Percentiles rank a stretch among this genome's conserved stretches.
Conservation (phyloP, 768 basidiomycete species). For the Mycena indigotica region DNA sequence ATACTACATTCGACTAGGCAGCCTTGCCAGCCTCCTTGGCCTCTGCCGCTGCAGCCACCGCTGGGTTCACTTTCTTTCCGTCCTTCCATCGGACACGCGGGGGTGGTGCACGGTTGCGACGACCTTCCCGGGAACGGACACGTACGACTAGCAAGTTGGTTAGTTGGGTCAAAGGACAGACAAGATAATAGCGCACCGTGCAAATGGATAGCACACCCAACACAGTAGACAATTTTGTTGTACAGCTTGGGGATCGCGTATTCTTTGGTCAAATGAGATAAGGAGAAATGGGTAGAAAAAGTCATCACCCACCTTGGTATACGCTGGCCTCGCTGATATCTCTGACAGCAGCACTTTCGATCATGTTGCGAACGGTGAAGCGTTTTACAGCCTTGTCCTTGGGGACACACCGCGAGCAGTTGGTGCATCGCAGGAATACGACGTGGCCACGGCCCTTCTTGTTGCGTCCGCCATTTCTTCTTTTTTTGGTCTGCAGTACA, state of each 20-base stretch:
- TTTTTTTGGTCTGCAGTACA: conserved; percentile 85
- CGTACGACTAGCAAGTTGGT: conserved; percentile 83
- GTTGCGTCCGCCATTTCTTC: conserved; percentile 99
- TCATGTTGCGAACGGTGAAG: conserved; percentile 99
- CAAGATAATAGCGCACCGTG: conserved; percentile 64
- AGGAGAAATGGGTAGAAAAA: too few relatives aligned
- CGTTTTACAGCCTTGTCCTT: conserved; percentile 99
- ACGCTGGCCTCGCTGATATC: conserved; percentile 97
- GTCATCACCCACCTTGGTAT: conserved; percentile 69
- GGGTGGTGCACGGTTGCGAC: conserved; percentile 97
- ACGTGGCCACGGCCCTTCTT: conserved; percentile 99
- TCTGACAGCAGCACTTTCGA: conserved; percentile 96
- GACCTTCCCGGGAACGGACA: conserved; percentile 93
- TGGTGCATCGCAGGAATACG: conserved; percentile 93
- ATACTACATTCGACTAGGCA: conserved; percentile 33
- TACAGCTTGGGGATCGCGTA: conserved; percentile 97
- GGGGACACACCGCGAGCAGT: conserved; percentile 96
- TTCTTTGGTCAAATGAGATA: conserved; percentile 66
- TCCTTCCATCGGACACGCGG: conserved; percentile 95
- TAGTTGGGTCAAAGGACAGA: conserved; percentile 1
- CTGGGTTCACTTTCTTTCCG: conserved; percentile 94
- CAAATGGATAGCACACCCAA: conserved; percentile 98
- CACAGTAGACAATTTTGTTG: conserved; percentile 98
- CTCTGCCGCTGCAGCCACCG: conserved; percentile 90
- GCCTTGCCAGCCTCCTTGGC: conserved; percentile 70